Evolutionary conservation across 441 rosid genomes (phyloP).

Genomic region (Manihot esculenta): DNA sequence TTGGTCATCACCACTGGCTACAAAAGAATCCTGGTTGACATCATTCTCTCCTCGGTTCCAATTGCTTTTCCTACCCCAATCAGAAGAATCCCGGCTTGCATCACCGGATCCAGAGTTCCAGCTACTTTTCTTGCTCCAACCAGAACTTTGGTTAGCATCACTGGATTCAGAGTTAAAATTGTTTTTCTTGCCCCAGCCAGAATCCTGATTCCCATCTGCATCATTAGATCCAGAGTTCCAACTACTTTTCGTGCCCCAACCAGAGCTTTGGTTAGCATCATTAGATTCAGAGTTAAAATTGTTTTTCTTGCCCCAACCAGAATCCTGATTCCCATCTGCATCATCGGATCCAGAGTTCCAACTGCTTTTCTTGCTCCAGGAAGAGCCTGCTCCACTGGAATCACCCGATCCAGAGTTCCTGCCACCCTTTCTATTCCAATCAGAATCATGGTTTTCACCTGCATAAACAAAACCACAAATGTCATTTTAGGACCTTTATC

Average conservation of each 20-base stretch:
- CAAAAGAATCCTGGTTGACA: slow-evolving; percentile 22
- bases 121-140: slow-evolving; percentile 35
- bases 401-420: slow-evolving; percentile 8
- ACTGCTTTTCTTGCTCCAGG: slow-evolving; percentile 16
- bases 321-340: slow-evolving; percentile 6
- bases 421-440: slow-evolving; percentile 4
- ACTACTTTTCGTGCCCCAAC: slow-evolving; percentile 29
- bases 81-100: slow-evolving; percentile 24
- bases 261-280: slow-evolving; percentile 19
- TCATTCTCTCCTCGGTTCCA: slow-evolving; percentile 38
- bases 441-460: slow-evolving; percentile 7
- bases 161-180: slow-evolving; percentile 26
- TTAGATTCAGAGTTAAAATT: slow-evolving; percentile 26
- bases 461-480: background rate
- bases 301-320: slow-evolving; percentile 38
- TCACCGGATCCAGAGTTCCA: slow-evolving; percentile 31
- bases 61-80: slow-evolving; percentile 31
- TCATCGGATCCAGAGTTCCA: slow-evolving; percentile 10
- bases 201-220: slow-evolving; percentile 6
- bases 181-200: slow-evolving; percentile 37
- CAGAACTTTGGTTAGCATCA: slow-evolving; percentile 19
- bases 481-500: background rate
- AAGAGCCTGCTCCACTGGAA: slow-evolving; percentile 4
- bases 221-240: slow-evolving; percentile 10
- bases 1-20: slow-evolving; percentile 41